phyloP scores from a whole-genome alignment of 768 basidiomycete species.

The Boletus sp. region DNA sequence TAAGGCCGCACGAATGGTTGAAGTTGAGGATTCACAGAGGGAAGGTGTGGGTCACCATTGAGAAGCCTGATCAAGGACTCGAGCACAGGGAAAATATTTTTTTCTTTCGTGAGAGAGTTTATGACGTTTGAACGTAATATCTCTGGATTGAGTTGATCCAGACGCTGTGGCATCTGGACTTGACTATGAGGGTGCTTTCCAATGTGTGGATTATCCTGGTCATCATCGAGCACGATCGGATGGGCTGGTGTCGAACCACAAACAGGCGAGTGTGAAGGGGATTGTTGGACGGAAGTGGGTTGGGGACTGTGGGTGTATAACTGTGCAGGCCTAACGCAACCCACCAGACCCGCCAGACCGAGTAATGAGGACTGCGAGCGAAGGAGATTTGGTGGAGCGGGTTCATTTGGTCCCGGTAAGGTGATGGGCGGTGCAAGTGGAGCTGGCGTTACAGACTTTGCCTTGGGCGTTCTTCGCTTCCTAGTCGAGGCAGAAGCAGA shows the following conservation, averaged over 20 bases:
- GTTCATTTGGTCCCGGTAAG: slow-evolving; percentile 59
- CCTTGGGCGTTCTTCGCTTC: slow-evolving; percentile 34
- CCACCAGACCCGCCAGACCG: slow-evolving; percentile 69
- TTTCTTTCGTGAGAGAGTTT: slow-evolving; percentile 55
- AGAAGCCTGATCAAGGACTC: slow-evolving; percentile 59
- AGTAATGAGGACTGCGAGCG: slow-evolving; percentile 71
- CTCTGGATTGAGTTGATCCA: slow-evolving; percentile 37
- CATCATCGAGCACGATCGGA: slow-evolving; percentile 72
- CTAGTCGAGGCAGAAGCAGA: slow-evolving; percentile 19
- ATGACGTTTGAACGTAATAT: slow-evolving; percentile 57
- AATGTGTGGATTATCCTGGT: slow-evolving; percentile 31
- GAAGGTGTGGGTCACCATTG: slow-evolving; percentile 31
- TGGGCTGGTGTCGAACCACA: slow-evolving; percentile 56
- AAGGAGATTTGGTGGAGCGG: slow-evolving; percentile 63
- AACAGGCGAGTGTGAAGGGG: slow-evolving; percentile 32
- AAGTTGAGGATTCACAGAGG: slow-evolving; percentile 1
- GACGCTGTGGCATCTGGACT: slow-evolving; percentile 12
- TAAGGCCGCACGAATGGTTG: slow-evolving; percentile 22
- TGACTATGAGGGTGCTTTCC: slow-evolving; percentile 7
- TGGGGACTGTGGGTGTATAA: slow-evolving; percentile 10
- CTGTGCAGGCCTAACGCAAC: slow-evolving; percentile 54
- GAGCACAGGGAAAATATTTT: slow-evolving; percentile 64
- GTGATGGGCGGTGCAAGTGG: slow-evolving; percentile 53
- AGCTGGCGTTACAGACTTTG: slow-evolving; percentile 42
- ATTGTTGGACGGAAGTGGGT: slow-evolving; percentile 31